Evolutionary conservation across 2,329 filamentous ascomycete species (phyloP).

Genomic region (Leptographium procerum): DNA sequence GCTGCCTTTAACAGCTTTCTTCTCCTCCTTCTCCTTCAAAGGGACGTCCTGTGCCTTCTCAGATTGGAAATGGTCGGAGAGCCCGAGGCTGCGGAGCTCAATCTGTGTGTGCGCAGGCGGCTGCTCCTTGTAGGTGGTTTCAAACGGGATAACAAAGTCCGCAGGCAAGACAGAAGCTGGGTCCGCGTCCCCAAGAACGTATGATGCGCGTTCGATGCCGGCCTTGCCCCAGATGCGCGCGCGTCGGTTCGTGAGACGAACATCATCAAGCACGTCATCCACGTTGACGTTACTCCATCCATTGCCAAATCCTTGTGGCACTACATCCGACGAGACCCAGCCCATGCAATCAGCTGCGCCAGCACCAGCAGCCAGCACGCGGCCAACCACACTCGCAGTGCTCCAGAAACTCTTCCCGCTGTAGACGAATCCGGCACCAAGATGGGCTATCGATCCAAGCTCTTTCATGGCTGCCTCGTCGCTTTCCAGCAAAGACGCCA

Average conservation of each 20-base stretch:
- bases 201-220: slow-evolving; percentile 47
- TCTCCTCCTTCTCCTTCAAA: background rate
- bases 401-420: slow-evolving; percentile 57
- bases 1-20: background rate
- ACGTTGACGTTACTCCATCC: slow-evolving; percentile 50
- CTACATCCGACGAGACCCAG: slow-evolving; percentile 52
- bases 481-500: slow-evolving; percentile 54
- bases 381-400: slow-evolving; percentile 52
- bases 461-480: slow-evolving; percentile 47
- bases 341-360: slow-evolving; percentile 56
- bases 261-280: slow-evolving; percentile 33
- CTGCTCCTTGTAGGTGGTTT: slow-evolving; percentile 38
- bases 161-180: slow-evolving; percentile 42
- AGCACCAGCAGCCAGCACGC: slow-evolving; percentile 50
- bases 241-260: slow-evolving; percentile 7
- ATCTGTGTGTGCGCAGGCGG: slow-evolving; percentile 34
- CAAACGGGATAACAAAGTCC: slow-evolving; percentile 51
- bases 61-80: slow-evolving; percentile 15
- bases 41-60: no score
- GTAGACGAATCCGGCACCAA: slow-evolving; percentile 55
- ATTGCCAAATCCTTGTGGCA: slow-evolving; percentile 37
- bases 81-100: slow-evolving; percentile 37
- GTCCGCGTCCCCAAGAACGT: slow-evolving; percentile 47
- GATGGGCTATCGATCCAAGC: slow-evolving; percentile 48
- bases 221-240: slow-evolving; percentile 52